Conservation (phyloP, 2,329 filamentous ascomycete genomes). For the Zalaria sp. region DNA sequence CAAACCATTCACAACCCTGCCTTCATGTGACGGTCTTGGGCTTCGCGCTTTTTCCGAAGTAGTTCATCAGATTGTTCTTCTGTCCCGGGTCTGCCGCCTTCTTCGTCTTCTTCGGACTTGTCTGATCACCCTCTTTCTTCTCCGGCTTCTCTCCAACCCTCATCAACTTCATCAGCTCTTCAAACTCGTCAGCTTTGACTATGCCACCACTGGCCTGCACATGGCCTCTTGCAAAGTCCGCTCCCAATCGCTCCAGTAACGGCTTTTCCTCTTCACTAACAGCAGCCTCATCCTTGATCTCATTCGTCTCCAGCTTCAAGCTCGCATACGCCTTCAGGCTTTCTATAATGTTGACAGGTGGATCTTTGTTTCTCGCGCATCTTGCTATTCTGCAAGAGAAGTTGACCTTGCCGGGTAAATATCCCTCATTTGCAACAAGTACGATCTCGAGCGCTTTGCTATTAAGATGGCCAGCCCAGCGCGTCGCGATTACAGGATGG, state of each 20-base stretch:
- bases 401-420: slow-evolving; percentile 47
- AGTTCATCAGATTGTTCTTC: slow-evolving; percentile 41
- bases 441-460: slow-evolving; percentile 48
- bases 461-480: slow-evolving; percentile 49
- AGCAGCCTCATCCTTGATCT: slow-evolving; percentile 21
- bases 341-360: slow-evolving; percentile 50
- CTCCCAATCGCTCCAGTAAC: slow-evolving; percentile 39
- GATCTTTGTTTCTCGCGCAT: slow-evolving; percentile 37
- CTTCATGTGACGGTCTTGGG: background rate
- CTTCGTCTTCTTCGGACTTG: slow-evolving; percentile 21
- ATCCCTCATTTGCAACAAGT: slow-evolving; percentile 53
- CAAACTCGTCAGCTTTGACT: slow-evolving; percentile 45
- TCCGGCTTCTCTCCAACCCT: slow-evolving; percentile 42
- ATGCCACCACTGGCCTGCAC: slow-evolving; percentile 55
- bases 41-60: slow-evolving; percentile 31
- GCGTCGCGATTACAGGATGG: slow-evolving; percentile 52
- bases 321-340: slow-evolving; percentile 38
- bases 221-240: slow-evolving; percentile 52
- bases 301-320: slow-evolving; percentile 10
- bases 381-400: slow-evolving; percentile 52
- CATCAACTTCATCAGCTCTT: slow-evolving; percentile 47
- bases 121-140: slow-evolving; percentile 20
- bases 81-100: slow-evolving; percentile 23
- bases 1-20: background rate
- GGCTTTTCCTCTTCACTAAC: slow-evolving; percentile 10